Evolutionary conservation across 495 filamentous ascomycete genomes (phyloP).

Genomic region (Lasiosphaeria hispida): DNA sequence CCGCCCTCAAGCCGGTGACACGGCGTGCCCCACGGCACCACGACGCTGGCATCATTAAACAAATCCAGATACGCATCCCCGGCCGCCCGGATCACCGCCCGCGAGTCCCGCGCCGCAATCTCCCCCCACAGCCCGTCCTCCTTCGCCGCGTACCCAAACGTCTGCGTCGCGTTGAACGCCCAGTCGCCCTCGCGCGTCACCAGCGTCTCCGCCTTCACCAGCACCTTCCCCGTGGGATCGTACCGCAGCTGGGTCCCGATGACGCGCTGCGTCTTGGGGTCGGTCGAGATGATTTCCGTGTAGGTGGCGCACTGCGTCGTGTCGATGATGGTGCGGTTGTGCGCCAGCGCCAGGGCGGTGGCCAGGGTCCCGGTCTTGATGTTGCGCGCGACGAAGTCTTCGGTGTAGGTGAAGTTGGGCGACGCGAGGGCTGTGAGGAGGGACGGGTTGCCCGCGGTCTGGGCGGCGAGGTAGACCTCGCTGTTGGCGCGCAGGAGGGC

Average conservation of each 20-base stretch:
- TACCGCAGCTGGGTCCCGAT: conserved; percentile 45
- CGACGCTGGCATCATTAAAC: conserved; percentile 30
- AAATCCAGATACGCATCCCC: conserved; percentile 43
- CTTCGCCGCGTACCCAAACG: conserved; percentile 34
- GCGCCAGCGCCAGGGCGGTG: conserved; percentile 39
- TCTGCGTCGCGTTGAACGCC: conserved; percentile 45
- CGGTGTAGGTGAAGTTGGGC: conserved; percentile 13
- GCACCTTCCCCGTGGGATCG: conserved; percentile 22
- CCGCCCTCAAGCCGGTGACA: conserved; percentile 46
- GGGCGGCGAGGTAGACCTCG: conserved; percentile 3
- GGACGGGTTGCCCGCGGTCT: neutral
- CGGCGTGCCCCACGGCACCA: conserved; percentile 41
- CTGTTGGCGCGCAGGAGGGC: no score
- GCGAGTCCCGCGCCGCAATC: conserved; percentile 28
- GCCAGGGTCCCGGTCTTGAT: conserved; percentile 37
- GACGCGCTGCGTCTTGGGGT: conserved; percentile 40
- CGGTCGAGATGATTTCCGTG: conserved; percentile 44
- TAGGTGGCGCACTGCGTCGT: conserved; percentile 41
- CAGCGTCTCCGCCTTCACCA: conserved; percentile 31
- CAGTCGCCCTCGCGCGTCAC: conserved; percentile 36
- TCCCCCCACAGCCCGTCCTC: conserved; percentile 34
- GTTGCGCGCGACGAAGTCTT: conserved; percentile 37
- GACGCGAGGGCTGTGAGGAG: neutral
- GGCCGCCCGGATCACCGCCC: conserved; percentile 38
- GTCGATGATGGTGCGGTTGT: conserved; percentile 44